A percentile compares a stretch with the other conserved stretches of the same genome.
These are phyloP conservation scores for Coemansia guatemalensis DNA, from an alignment of 192 early-diverging fungal species.

Conservation along the genomic window DNA sequence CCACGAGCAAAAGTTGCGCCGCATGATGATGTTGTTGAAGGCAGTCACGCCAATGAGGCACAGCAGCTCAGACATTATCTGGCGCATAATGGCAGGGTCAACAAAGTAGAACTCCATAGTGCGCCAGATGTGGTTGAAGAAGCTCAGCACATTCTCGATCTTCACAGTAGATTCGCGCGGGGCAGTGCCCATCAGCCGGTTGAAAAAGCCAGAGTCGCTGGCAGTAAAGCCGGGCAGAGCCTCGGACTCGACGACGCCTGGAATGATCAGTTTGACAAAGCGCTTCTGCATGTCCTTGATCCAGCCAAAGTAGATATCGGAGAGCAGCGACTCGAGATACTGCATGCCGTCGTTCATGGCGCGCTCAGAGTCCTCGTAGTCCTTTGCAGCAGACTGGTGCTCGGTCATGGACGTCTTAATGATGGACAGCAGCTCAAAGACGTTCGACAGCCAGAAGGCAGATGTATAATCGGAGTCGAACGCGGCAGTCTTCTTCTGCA, in stretches of 20 bases:
- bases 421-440: conserved; percentile 91
- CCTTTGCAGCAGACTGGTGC: conserved; percentile 62
- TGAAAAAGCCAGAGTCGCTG: conserved; percentile 89
- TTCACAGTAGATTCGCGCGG: conserved; percentile 74
- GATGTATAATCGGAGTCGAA: conserved; percentile 59
- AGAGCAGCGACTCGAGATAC: conserved; percentile 87
- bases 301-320: conserved; percentile 98
- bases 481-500: conserved; percentile 70
- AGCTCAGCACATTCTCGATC: conserved; percentile 93
- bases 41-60: conserved; percentile 93
- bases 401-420: conserved; percentile 76
- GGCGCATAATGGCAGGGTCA: conserved; percentile 85
- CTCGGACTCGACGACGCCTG: conserved; percentile 95
- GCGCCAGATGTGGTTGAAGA: conserved; percentile 91
- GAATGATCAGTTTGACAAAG: conserved; percentile 90
- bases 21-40: conserved; percentile 97
- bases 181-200: conserved; percentile 80
- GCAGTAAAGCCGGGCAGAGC: conserved; percentile 91
- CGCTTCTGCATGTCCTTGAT: conserved; percentile 97
- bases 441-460: conserved; percentile 97
- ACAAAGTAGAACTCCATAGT: conserved; percentile 98
- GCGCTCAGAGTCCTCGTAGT: conserved; percentile 70
- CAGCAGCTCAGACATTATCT: conserved; percentile 93
- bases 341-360: conserved; percentile 82
- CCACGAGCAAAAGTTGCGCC: conserved; percentile 99